phyloP scores from a whole-genome alignment of 1,284 basidiomycete genomes.

The Sporisorium reilianum region DNA sequence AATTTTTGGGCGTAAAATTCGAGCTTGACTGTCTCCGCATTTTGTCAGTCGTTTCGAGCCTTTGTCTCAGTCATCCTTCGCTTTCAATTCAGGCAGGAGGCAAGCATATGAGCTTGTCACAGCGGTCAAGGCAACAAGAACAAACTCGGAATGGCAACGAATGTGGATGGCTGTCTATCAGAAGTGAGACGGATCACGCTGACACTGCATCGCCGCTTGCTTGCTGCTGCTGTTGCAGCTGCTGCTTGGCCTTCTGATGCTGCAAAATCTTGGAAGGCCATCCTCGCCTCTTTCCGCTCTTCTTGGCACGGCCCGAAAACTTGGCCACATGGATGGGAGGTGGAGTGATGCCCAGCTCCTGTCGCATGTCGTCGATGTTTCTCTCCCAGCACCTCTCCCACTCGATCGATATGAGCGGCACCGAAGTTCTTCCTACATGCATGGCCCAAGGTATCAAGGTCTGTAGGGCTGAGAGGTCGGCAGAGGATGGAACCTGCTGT shows the following conservation, averaged over 20 bases:
- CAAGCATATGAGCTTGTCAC: background rate
- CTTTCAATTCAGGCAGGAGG: background rate
- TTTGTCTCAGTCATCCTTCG: conserved; percentile 1
- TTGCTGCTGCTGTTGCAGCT: conserved; percentile 12
- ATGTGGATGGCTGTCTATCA: background rate
- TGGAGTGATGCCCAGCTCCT: conserved; percentile 78
- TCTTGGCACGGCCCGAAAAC: conserved; percentile 41
- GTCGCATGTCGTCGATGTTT: conserved; percentile 81
- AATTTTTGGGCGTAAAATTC: conserved; percentile 14
- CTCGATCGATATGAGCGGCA: conserved; percentile 86
- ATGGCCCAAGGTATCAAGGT: conserved; percentile 76
- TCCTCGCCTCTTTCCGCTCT: conserved; percentile 44
- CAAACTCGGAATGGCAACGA: background rate
- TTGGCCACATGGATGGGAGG: conserved; percentile 57
- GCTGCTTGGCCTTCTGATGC: conserved; percentile 38
- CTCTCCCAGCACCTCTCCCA: conserved; percentile 96
- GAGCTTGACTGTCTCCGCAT: background rate
- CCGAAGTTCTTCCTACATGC: conserved; percentile 79
- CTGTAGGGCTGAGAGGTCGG: conserved; percentile 37
- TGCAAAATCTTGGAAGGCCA: conserved; percentile 64
- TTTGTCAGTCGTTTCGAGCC: background rate
- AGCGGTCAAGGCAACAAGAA: background rate
- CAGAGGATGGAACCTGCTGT: background rate
- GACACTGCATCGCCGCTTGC: background rate
- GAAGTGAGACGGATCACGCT: background rate